Evolutionary conservation across 2,329 filamentous ascomycete genomes (phyloP).

Genomic region (Epichloe elymi): DNA sequence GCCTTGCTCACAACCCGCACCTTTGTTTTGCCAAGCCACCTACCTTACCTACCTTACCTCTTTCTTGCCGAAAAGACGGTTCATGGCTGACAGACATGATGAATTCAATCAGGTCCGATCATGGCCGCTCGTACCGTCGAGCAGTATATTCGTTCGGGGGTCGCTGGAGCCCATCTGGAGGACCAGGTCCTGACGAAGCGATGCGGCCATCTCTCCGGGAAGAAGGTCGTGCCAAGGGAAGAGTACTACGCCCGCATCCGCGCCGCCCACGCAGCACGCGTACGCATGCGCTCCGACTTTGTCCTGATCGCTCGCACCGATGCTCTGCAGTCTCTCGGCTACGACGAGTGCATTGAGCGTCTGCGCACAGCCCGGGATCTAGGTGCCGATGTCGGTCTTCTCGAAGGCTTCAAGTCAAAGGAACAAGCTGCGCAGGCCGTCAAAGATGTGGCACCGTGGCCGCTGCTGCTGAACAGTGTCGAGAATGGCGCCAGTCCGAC

Average conservation of each 20-base stretch:
- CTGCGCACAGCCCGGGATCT: slow-evolving; percentile 36
- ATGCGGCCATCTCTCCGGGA: slow-evolving; percentile 50
- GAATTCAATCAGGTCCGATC: slow-evolving; percentile 23
- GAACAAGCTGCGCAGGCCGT: slow-evolving; percentile 36
- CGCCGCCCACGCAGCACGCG: slow-evolving; percentile 38
- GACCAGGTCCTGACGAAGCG: slow-evolving; percentile 53
- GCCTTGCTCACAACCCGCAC: no score
- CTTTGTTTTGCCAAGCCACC: background rate
- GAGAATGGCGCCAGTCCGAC: slow-evolving; percentile 42
- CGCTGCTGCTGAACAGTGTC: slow-evolving; percentile 44
- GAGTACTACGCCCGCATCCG: slow-evolving; percentile 41
- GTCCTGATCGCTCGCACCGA: slow-evolving; percentile 54
- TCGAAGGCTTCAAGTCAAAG: slow-evolving; percentile 42
- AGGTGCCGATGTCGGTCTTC: slow-evolving; percentile 46
- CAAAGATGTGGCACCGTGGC: slow-evolving; percentile 33
- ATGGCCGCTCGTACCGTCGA: slow-evolving; percentile 40
- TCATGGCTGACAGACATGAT: background rate
- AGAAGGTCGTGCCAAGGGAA: slow-evolving; percentile 41
- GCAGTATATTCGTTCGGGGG: slow-evolving; percentile 39
- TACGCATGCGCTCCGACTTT: slow-evolving; percentile 38
- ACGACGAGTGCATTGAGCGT: slow-evolving; percentile 40
- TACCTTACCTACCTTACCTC: no score
- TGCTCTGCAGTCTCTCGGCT: slow-evolving; percentile 42
- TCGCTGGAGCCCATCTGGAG: slow-evolving; percentile 48
- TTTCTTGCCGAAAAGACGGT: background rate